phyloP scores from a whole-genome alignment of 129 eudicot species.

The Calendula officinalis region DNA sequence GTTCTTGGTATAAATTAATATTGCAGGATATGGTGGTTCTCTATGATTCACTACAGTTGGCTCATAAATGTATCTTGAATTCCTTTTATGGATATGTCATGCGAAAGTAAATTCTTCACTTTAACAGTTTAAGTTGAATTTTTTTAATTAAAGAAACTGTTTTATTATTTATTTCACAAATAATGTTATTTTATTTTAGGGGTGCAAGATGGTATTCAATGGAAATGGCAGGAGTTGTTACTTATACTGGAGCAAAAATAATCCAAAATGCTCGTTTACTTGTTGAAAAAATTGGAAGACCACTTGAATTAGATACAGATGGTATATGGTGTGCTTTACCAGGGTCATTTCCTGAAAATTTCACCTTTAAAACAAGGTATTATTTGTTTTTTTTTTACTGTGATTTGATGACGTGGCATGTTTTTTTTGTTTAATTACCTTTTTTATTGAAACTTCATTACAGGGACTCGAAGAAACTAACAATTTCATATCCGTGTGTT shows the following conservation, averaged over 20 bases:
- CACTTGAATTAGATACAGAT: slow-evolving; percentile 97
- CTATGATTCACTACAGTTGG: slow-evolving; percentile 95
- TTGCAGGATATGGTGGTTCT: slow-evolving; percentile 97
- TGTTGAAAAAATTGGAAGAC: slow-evolving; percentile 92
- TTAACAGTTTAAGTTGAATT: slow-evolving; percentile 14
- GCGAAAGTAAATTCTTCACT: slow-evolving; percentile 76
- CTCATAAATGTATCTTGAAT: slow-evolving; percentile 97
- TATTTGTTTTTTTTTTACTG: not conserved
- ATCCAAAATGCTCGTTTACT: slow-evolving; percentile 92
- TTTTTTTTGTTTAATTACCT: not conserved
- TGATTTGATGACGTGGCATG: not conserved
- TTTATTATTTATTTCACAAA: slow-evolving; percentile 16
- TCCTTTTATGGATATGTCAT: slow-evolving; percentile 98
- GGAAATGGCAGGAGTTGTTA: slow-evolving; percentile 99
- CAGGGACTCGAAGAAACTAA: slow-evolving; percentile 84
- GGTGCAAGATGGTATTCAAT: slow-evolving; percentile 99
- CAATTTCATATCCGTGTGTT: slow-evolving; percentile 98
- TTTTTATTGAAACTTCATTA: slow-evolving; percentile 16
- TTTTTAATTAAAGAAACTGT: not conserved
- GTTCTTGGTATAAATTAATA: slow-evolving; percentile 17
- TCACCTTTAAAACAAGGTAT: slow-evolving; percentile 82
- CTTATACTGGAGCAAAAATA: slow-evolving; percentile 97
- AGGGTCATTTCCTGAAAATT: slow-evolving; percentile 97
- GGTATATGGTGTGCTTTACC: slow-evolving; percentile 98
- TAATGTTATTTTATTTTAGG: slow-evolving; percentile 43